phyloP scores from a whole-genome alignment of 2,329 filamentous ascomycete genomes.

The Xylariaceae sp. region DNA sequence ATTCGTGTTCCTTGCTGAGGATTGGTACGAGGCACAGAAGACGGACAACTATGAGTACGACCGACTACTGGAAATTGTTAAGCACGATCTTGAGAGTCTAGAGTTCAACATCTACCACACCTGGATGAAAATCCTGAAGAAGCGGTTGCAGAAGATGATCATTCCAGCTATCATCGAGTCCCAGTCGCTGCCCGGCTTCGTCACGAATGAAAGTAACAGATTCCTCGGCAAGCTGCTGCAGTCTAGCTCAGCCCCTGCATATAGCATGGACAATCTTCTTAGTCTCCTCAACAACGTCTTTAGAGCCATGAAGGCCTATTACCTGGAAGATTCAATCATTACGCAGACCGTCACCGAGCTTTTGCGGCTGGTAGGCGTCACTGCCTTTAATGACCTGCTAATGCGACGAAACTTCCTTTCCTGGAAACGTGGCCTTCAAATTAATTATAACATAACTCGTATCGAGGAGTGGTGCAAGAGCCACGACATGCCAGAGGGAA shows the following conservation, averaged over 20 bases:
- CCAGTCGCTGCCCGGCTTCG: slow-evolving; percentile 94
- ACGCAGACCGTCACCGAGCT: slow-evolving; percentile 94
- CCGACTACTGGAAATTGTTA: slow-evolving; percentile 94
- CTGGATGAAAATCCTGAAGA: slow-evolving; percentile 99
- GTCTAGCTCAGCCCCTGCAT: slow-evolving; percentile 86
- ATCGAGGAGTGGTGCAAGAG: slow-evolving; percentile 99
- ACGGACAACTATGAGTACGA: slow-evolving; percentile 99
- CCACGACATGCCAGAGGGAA: slow-evolving; percentile 98
- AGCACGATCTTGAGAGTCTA: slow-evolving; percentile 95
- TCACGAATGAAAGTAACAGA: slow-evolving; percentile 96
- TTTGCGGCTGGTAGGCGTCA: slow-evolving; percentile 88
- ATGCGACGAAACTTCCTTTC: slow-evolving; percentile 98
- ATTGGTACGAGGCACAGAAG: slow-evolving; percentile 99
- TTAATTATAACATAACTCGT: slow-evolving; percentile 99
- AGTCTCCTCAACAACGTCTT: slow-evolving; percentile 95
- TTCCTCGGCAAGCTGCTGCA: slow-evolving; percentile 97
- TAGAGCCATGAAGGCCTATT: slow-evolving; percentile 98
- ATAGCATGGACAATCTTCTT: slow-evolving; percentile 98
- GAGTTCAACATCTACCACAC: slow-evolving; percentile 99
- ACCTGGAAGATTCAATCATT: slow-evolving; percentile 93
- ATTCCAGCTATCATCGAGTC: slow-evolving; percentile 99
- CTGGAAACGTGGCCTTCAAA: slow-evolving; percentile 98
- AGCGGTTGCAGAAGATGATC: slow-evolving; percentile 99
- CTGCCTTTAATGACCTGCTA: slow-evolving; percentile 94
- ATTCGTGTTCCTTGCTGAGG: slow-evolving; percentile 97